These are phyloP conservation scores for Hirsutella minnesotensis DNA, from an alignment of 2,329 filamentous ascomycete species.

Conservation along the genomic window DNA sequence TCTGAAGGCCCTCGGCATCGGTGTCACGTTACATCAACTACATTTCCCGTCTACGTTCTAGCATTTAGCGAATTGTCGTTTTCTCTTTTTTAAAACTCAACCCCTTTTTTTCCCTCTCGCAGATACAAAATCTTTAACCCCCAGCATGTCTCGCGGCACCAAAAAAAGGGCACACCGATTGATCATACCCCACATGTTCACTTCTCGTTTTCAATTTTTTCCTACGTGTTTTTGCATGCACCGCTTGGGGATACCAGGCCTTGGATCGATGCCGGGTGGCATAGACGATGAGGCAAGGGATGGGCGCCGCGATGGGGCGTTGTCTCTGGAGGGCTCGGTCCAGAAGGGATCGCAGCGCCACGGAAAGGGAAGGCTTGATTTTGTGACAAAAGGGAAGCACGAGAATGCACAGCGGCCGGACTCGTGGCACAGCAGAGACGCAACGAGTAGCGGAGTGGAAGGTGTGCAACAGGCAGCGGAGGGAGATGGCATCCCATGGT, in stretches of 20 bases:
- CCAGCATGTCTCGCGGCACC: constrained; percentile 26
- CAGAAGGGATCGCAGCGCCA: constrained; percentile 3
- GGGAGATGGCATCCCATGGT: no score
- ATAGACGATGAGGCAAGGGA: constrained; percentile 7
- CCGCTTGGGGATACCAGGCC: constrained; percentile 7
- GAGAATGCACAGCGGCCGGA: neutral
- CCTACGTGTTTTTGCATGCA: constrained; percentile 13
- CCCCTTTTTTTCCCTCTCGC: constrained; percentile 3
- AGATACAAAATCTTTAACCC: constrained; percentile 2
- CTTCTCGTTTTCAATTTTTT: constrained; percentile 11
- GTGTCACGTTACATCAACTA: neutral
- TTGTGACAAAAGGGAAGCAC: neutral
- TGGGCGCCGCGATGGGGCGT: constrained; percentile 9
- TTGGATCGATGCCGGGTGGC: constrained; percentile 6
- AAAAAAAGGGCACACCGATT: constrained; percentile 23
- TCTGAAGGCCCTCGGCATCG: neutral
- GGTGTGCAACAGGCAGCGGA: no score
- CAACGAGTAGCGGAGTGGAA: no score
- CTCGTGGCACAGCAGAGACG: neutral
- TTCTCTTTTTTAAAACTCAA: constrained; percentile 13
- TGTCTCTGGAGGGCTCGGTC: constrained; percentile 7
- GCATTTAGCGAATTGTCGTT: constrained; percentile 32
- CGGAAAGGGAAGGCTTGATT: constrained; percentile 4
- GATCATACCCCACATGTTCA: constrained; percentile 24
- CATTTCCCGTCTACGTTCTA: constrained; percentile 22